These are phyloP conservation scores for Medicago lupulina DNA, from an alignment of 306 rosid species.

Conservation along the genomic window DNA sequence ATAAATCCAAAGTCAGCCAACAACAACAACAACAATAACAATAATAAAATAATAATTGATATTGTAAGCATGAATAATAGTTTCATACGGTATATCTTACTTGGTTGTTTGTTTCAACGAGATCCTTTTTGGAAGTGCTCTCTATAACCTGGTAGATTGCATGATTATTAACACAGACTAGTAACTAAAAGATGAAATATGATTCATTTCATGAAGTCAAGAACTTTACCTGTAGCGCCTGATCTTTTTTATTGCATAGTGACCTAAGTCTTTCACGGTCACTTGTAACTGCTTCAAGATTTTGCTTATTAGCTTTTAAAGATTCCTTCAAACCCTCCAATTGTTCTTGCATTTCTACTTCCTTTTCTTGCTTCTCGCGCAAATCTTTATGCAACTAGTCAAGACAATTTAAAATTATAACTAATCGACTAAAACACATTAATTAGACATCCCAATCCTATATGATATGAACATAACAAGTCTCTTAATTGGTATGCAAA, in stretches of 20 bases:
- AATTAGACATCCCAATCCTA: neutral
- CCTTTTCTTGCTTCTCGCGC: constrained; percentile 68
- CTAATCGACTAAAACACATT: constrained; percentile 6
- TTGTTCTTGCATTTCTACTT: constrained; percentile 72
- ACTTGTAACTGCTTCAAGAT: constrained; percentile 57
- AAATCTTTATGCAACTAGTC: constrained; percentile 74
- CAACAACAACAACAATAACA: constrained; percentile 4
- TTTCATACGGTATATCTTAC: constrained; percentile 51
- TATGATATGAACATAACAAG: constrained; percentile 2
- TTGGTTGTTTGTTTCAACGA: constrained; percentile 63
- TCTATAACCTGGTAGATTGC: constrained; percentile 62
- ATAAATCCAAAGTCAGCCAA: neutral
- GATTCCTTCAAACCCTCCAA: constrained; percentile 71
- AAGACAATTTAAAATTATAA: constrained; percentile 39
- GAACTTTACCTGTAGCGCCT: constrained; percentile 73
- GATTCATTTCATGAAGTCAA: constrained; percentile 31
- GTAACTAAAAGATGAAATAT: constrained; percentile 11
- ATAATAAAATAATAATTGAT: constrained; percentile 26
- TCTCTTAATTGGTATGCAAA: neutral
- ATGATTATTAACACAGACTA: constrained; percentile 24
- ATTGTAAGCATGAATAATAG: constrained; percentile 34
- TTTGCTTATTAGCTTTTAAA: constrained; percentile 62
- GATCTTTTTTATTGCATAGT: constrained; percentile 71
- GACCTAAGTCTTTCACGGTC: constrained; percentile 65
- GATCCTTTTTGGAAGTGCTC: constrained; percentile 55